Evolutionary conservation across 495 filamentous ascomycete species (phyloP), one percentile per base, ranked within the genome.

Genomic region (Cladorrhinum samala): DNA sequence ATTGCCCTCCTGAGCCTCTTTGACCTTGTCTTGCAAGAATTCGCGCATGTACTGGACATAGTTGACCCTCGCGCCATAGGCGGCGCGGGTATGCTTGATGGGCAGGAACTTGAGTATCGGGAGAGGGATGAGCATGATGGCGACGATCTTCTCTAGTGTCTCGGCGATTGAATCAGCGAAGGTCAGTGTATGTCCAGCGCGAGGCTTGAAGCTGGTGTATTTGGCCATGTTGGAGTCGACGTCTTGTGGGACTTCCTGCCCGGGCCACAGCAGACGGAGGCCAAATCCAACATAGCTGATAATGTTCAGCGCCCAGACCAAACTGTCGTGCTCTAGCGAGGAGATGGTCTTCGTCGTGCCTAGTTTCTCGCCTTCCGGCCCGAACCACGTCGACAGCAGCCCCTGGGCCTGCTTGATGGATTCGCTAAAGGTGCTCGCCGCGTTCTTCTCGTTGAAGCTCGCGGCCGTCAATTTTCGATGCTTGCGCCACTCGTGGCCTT

Each of bases 361-460:
- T 2, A 52, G 53, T 45, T 46, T 50, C n/a, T 49, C 53, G 21
- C 54, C 53, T 11, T 52, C 43, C 9, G 21, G 16, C 20, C 54
- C 53, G 36, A 77, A 65, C 77, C 82, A 85, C 23, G 72, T 55
- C 23, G 63, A 59, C 4, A 85, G 50, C 72, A 87, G 76, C 17
- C 76, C 74, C 53, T 71, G 64, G 0, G 80, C 75, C 63, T 87
- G 83, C 21, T 66, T 67, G 50, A 86, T 67, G 11, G 75, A 76
- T 57, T 87, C 83, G 40, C 52, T 60, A 61, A 85, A 88, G 2
- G 86, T 83, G 46, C 83, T 54, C 2, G 76, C 75, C 48, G 85
- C 85, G 66, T 87, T 88, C 70, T 77, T 84, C 69, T 88, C 85
- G 43, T 82, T 82, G 64, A 89, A 89, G 18, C 80, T 79, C 18